These are phyloP conservation scores for Phytophthora rubi DNA, from an alignment of 352 stramenopile genomes.

Conservation along the genomic window DNA sequence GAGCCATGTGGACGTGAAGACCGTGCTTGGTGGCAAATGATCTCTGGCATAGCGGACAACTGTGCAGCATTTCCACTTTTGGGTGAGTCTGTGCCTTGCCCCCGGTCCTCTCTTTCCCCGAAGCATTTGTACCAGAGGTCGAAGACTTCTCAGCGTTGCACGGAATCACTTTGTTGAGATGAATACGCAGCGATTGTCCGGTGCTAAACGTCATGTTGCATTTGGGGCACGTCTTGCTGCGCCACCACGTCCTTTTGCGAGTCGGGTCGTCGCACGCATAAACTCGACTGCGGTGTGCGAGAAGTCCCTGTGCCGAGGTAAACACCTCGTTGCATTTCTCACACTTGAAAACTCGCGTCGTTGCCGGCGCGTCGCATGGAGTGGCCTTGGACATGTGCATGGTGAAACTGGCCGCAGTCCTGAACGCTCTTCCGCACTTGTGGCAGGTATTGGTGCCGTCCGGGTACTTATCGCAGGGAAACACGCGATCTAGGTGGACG, in stretches of 20 bases:
- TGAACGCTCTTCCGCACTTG: conserved; percentile 12
- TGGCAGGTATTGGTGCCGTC: conserved; percentile 8
- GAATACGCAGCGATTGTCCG: conserved; percentile 7
- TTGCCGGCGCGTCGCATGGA: conserved; percentile 3
- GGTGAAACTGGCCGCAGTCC: neutral
- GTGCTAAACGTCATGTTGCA: conserved; percentile 21
- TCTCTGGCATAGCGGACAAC: conserved; percentile 3
- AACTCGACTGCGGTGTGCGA: neutral
- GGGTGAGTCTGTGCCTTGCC: neutral
- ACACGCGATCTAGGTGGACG: conserved; percentile 10
- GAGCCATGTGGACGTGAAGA: conserved; percentile 8
- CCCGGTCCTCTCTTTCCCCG: neutral
- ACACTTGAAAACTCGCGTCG: conserved; percentile 2
- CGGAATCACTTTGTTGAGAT: conserved; percentile 14
- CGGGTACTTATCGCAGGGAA: conserved; percentile 5
- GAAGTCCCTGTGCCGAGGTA: conserved; percentile 1
- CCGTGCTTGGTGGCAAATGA: conserved; percentile 2
- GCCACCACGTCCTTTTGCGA: neutral
- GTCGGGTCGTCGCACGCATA: conserved; percentile 7
- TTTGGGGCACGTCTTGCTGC: conserved; percentile 23
- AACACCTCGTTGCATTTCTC: conserved; percentile 11
- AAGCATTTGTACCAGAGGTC: neutral
- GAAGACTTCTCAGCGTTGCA: conserved; percentile 7
- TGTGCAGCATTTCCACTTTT: neutral
- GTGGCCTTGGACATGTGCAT: conserved; percentile 1